Evolutionary conservation across 805 yeast species (phyloP), one percentile per base, ranked within the genome.

Genomic region (Starmera dryadoides): DNA sequence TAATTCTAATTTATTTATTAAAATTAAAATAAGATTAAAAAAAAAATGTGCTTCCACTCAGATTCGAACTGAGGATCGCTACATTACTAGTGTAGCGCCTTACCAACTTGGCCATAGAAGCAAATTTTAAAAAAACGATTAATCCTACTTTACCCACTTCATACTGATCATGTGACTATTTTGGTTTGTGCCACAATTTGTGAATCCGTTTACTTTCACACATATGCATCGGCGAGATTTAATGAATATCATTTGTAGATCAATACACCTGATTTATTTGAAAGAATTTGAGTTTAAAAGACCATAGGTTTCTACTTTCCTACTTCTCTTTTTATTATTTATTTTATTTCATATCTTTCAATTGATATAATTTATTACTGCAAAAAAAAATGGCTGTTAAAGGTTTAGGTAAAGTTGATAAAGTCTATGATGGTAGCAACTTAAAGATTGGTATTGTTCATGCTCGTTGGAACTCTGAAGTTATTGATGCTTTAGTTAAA

Each of bases 391-490:
- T 81, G 91, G 91, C 88, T 42, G 77, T 84, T 41, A 78, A 79
- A 59, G 96, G 96, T 49, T 67, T 87, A 51, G 96, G 95, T 25
- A 63, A 76, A 52, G 53, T 78, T 16, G 93, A 86, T 60, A 74
- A 78, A 58, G 50, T 58, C 38, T 83, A 83, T 60, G 81, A 83
- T 57, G 95, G 83, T 48, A 71, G 81, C 22, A 56, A 65, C 2
- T 67, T 89, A 47, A 75, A 81, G 50, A 69, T 93, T 39, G 96
- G 91, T 28, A 87, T 93, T 55, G 74, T 93, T 41, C 96, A 89
- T 60, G 97, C 98, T 14, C 84, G 98, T 62, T 93, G 98, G 98
- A 93, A 93, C 63, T 61, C 67, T 30, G 64, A 68, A 35, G 78
- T 93, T 46, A 87, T 93, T 52, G 80, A 78, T 34, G 81, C 86